Conservation (phyloP, 768 basidiomycete species). For the Agrocybe pediades region DNA sequence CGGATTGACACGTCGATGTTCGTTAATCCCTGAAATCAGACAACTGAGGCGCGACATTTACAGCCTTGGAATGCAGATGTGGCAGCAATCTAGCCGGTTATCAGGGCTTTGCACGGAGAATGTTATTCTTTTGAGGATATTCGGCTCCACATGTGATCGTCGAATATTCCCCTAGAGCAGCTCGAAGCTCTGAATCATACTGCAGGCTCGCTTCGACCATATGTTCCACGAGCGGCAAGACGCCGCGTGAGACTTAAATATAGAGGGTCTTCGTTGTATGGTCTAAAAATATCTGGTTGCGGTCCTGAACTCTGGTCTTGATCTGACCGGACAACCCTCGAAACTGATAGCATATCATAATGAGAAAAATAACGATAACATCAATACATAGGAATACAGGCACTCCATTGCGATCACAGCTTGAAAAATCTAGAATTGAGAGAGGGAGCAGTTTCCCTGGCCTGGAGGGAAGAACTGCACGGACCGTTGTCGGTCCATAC, state of each 20-base stretch:
- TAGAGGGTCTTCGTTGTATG: not conserved
- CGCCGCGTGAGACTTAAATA: conserved; percentile 1
- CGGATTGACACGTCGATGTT: conserved; percentile 24
- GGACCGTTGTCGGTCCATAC: conserved; percentile 61
- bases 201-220: conserved; percentile 5
- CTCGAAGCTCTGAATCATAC: conserved; percentile 8
- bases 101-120: conserved; percentile 6
- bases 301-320: conserved; percentile 4
- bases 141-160: conserved; percentile 17
- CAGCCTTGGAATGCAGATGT: conserved; percentile 10
- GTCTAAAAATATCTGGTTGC: conserved; percentile 1
- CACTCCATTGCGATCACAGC: conserved; percentile 10
- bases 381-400: not conserved
- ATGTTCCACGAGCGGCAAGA: conserved; percentile 10
- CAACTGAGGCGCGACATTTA: conserved; percentile 4
- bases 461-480: conserved; percentile 36
- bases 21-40: not conserved
- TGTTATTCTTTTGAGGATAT: not conserved
- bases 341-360: not conserved
- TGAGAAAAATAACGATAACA: conserved; percentile 11
- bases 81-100: conserved; percentile 8
- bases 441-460: conserved; percentile 18
- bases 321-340: not conserved
- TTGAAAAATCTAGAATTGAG: conserved; percentile 7
- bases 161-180: not conserved